Evolutionary conservation across 1,139 yeast species (phyloP).

Genomic region (Saccharomycopsis crataegensis): DNA sequence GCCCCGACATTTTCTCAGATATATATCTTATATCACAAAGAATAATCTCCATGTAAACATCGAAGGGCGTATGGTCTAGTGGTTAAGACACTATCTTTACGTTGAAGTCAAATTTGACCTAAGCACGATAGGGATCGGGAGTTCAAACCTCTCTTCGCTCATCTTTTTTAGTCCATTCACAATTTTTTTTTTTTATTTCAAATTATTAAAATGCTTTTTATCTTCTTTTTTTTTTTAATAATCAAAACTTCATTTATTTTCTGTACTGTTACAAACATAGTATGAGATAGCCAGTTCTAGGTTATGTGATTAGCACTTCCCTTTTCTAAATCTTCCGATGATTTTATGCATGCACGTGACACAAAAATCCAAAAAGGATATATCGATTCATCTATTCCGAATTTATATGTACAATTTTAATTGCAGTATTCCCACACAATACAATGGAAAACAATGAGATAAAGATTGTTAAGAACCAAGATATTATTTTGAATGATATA

Average conservation of each 20-base stretch:
- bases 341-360: too few species aligned
- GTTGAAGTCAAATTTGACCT: too few species aligned
- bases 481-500: slow-evolving; percentile 12
- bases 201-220: too few species aligned
- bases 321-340: too few species aligned
- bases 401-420: background rate
- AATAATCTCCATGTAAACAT: background rate
- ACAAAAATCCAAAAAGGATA: too few species aligned
- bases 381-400: too few species aligned
- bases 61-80: slow-evolving; percentile 5
- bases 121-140: slow-evolving; percentile 4
- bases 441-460: slow-evolving; percentile 16
- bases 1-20: too few species aligned
- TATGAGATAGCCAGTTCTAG: too few species aligned
- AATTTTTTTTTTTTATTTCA: background rate
- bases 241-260: too few species aligned
- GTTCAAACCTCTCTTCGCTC: slow-evolving; percentile 9
- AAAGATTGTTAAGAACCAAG: slow-evolving; percentile 8
- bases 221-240: too few species aligned
- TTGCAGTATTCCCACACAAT: background rate
- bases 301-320: too few species aligned
- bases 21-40: background rate
- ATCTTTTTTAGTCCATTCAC: background rate
- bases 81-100: slow-evolving; percentile 10
- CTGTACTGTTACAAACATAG: too few species aligned